Evolutionary conservation across 2,329 filamentous ascomycete genomes (phyloP).

Genomic region (Aspergillus fumigatus): DNA sequence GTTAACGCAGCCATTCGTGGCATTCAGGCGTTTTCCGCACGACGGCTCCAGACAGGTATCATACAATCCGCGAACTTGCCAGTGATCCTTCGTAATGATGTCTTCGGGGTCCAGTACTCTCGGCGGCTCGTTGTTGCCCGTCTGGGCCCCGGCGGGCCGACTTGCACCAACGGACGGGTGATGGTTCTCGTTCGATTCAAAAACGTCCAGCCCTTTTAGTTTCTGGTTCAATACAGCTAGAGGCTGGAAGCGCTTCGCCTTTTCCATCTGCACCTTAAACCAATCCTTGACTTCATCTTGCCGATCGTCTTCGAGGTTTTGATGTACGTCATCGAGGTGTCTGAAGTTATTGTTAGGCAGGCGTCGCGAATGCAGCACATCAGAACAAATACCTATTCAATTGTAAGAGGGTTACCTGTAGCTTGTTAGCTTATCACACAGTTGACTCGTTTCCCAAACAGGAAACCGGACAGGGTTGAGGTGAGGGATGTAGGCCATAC

Average conservation of each 20-base stretch:
- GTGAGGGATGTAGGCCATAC: conserved; percentile 44
- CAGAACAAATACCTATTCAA: conserved; percentile 62
- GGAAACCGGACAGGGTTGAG: not conserved
- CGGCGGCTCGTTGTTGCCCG: conserved; percentile 30
- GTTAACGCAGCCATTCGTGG: conserved; percentile 79
- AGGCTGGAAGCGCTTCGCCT: conserved; percentile 89
- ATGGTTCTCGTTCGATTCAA: conserved; percentile 79
- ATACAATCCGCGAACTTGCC: conserved; percentile 71
- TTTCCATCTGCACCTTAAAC: conserved; percentile 92
- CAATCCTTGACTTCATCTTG: conserved; percentile 95
- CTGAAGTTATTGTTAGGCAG: conserved; percentile 37
- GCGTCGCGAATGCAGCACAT: not conserved
- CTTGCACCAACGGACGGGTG: conserved; percentile 37
- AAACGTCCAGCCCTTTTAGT: conserved; percentile 84
- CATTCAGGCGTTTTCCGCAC: conserved; percentile 74
- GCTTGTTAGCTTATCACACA: conserved; percentile 2
- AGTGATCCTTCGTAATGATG: conserved; percentile 79
- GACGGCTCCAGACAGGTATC: conserved; percentile 84
- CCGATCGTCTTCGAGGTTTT: conserved; percentile 80
- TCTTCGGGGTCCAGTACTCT: conserved; percentile 72
- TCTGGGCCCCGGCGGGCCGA: conserved; percentile 24
- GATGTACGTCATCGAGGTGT: conserved; percentile 83
- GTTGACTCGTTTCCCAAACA: not conserved
- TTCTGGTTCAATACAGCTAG: conserved; percentile 90
- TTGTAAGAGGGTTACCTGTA: conserved; percentile 81